Evolutionary conservation across 208 protist species (phyloP).

Genomic region (Naegleria gruberi): DNA sequence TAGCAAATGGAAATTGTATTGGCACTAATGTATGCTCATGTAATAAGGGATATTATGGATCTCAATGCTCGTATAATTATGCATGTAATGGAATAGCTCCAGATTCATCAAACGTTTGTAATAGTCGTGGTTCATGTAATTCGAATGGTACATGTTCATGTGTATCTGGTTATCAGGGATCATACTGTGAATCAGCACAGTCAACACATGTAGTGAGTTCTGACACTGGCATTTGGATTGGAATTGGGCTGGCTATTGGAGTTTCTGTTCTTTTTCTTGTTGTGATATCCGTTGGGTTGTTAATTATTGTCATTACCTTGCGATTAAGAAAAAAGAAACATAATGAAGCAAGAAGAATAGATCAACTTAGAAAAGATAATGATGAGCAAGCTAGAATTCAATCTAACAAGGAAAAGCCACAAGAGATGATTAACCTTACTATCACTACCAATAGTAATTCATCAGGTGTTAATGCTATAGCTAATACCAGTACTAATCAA

Average conservation of each 20-base stretch:
- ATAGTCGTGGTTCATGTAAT: neutral
- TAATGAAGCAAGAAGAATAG: no score
- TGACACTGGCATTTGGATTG: neutral
- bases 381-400: no score
- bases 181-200: neutral
- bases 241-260: neutral
- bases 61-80: neutral
- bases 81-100: neutral
- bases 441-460: no score
- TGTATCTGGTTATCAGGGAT: neutral
- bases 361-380: no score
- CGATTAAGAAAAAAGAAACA: neutral
- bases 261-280: neutral
- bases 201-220: neutral
- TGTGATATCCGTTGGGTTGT: neutral
- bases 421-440: no score
- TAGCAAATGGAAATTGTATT: neutral
- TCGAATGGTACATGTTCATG: neutral
- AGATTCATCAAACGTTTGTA: neutral
- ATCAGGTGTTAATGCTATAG: no score
- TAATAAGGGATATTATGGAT: neutral
- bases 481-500: no score
- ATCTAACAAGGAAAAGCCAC: no score
- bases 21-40: neutral
- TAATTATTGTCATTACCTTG: neutral